These are phyloP conservation scores for Aureobasidium lini DNA, from an alignment of 2,329 filamentous ascomycete species.

Conservation along the genomic window DNA sequence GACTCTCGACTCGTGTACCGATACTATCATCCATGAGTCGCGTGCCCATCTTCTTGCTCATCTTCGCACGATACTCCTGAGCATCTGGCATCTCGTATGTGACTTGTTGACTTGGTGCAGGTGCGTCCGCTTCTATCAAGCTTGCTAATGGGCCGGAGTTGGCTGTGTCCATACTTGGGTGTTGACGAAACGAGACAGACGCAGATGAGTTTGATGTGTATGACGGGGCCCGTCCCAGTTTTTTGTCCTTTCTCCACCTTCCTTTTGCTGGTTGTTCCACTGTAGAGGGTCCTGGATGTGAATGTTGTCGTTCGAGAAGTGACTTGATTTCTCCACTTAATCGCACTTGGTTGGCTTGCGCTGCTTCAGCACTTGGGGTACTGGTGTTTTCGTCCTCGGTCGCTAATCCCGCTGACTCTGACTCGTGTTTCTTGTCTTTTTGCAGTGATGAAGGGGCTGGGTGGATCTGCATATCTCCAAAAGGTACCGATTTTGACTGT, in stretches of 20 bases:
- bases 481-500: neutral
- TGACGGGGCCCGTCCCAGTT: conserved; percentile 13
- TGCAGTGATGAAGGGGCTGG: neutral
- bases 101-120: conserved; percentile 27
- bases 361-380: neutral
- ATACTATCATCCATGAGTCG: conserved; percentile 20
- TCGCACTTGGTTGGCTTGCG: neutral
- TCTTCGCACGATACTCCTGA: conserved; percentile 23
- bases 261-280: neutral
- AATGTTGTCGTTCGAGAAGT: conserved; percentile 11
- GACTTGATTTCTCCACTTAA: conserved; percentile 12
- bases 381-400: neutral
- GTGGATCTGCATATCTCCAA: neutral
- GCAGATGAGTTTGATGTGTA: conserved; percentile 3
- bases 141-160: conserved; percentile 4
- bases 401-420: neutral
- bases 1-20: conserved; percentile 22
- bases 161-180: conserved; percentile 3
- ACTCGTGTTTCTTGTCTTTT: neutral
- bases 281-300: neutral
- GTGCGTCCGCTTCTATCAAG: conserved; percentile 8
- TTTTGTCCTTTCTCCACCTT: conserved; percentile 15
- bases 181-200: neutral
- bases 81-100: conserved; percentile 28
- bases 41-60: conserved; percentile 28